Evolutionary conservation across 2,329 filamentous ascomycete genomes (phyloP).

Genomic region (Orbilia brochopaga): DNA sequence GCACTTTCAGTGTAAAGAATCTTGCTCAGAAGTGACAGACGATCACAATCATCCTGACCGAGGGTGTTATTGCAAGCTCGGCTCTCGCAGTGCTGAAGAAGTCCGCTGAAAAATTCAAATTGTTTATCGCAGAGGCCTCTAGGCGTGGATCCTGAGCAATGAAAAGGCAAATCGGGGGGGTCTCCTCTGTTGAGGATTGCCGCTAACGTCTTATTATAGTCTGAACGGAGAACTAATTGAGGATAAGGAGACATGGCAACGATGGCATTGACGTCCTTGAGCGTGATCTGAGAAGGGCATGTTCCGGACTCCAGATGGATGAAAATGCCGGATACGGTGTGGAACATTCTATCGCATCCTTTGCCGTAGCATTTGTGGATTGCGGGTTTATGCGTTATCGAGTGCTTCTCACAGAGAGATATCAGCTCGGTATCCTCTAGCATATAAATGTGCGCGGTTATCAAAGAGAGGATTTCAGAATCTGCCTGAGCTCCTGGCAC

Average conservation of each 20-base stretch:
- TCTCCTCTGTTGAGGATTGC: not conserved
- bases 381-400: slow-evolving; percentile 1
- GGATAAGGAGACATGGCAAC: not conserved
- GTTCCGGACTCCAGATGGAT: slow-evolving; percentile 10
- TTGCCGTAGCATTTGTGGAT: slow-evolving; percentile 7
- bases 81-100: slow-evolving; percentile 10
- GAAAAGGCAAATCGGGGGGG: not conserved
- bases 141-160: not conserved
- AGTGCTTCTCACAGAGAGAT: not conserved
- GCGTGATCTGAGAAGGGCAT: slow-evolving; percentile 1
- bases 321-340: slow-evolving; percentile 7
- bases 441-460: not conserved
- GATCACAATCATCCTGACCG: not conserved
- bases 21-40: not conserved
- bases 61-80: not conserved
- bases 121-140: not conserved
- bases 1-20: slow-evolving; percentile 1
- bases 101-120: not conserved
- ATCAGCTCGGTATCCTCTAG: not conserved
- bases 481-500: too few relatives aligned
- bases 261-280: slow-evolving; percentile 6
- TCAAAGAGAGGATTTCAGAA: too few relatives aligned
- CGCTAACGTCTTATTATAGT: not conserved
- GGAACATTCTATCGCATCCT: slow-evolving; percentile 3
- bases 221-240: not conserved